Conservation (phyloP, 2,329 filamentous ascomycete species). For the Rosellinia necatrix region DNA sequence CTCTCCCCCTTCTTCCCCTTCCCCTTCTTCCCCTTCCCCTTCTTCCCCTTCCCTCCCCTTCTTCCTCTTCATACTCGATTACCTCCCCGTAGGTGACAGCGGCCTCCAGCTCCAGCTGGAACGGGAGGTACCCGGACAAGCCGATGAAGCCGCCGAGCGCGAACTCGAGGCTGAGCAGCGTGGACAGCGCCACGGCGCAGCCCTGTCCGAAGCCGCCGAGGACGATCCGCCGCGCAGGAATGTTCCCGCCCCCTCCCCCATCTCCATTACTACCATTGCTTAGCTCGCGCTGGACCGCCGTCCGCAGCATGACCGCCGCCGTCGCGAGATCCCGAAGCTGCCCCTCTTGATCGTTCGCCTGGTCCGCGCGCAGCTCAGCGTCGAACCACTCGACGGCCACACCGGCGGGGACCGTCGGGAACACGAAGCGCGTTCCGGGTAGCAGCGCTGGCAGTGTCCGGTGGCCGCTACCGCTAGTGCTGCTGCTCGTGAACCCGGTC, state of each 20-base stretch:
- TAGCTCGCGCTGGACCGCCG: too few relatives aligned
- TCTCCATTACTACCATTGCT: conserved; percentile 44
- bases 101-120: conserved; percentile 43
- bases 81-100: too few relatives aligned
- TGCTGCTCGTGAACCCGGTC: conserved; percentile 32
- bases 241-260: conserved; percentile 41
- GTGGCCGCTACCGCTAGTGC: too few relatives aligned
- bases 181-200: conserved; percentile 50
- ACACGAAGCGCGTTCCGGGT: conserved; percentile 51
- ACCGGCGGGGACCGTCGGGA: conserved; percentile 49
- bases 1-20: conserved; percentile 27
- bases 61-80: too few relatives aligned
- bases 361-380: conserved; percentile 46
- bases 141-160: conserved; percentile 50
- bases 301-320: conserved; percentile 41
- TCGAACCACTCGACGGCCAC: conserved; percentile 58
- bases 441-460: conserved; percentile 41
- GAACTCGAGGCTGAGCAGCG: conserved; percentile 46
- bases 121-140: conserved; percentile 53
- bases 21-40: too few relatives aligned
- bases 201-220: conserved; percentile 58
- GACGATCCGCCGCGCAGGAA: conserved; percentile 46
- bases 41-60: too few relatives aligned
- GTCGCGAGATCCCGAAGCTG: conserved; percentile 51
- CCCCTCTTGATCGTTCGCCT: conserved; percentile 44